phyloP scores from a whole-genome alignment of 2,329 filamentous ascomycete species.

The Peltaster fructicola region DNA sequence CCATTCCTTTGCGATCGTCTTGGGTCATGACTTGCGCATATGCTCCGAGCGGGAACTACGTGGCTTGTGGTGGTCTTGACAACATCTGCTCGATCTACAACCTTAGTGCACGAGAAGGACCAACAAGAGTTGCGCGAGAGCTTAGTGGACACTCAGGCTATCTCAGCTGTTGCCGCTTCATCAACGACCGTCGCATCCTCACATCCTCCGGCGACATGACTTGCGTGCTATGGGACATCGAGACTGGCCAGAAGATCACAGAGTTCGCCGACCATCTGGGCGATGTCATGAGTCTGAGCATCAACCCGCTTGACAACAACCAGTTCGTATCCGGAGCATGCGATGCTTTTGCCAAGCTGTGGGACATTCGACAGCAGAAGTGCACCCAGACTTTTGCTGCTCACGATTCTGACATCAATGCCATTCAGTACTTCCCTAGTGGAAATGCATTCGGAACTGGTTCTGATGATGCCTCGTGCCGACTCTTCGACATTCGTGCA shows the following conservation, averaged over 20 bases:
- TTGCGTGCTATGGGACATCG: constrained; percentile 99
- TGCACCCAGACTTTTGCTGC: constrained; percentile 97
- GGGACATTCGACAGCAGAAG: constrained; percentile 97
- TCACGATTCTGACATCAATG: constrained; percentile 98
- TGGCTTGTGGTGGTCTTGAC: constrained; percentile 94
- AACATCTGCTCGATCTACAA: constrained; percentile 99
- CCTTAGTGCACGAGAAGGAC: constrained; percentile 89
- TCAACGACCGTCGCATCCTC: constrained; percentile 93
- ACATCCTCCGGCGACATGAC: constrained; percentile 99
- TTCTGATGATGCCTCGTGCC: constrained; percentile 92
- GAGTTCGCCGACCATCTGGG: constrained; percentile 97
- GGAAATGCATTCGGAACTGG: constrained; percentile 97
- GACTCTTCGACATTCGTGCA: constrained; percentile 92
- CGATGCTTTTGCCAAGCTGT: constrained; percentile 94
- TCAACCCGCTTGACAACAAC: constrained; percentile 98
- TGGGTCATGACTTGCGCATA: constrained; percentile 99
- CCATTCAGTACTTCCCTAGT: constrained; percentile 98
- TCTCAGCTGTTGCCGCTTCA: constrained; percentile 94
- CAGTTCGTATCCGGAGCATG: constrained; percentile 99
- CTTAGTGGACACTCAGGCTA: constrained; percentile 95
- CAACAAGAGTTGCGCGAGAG: constrained; percentile 86
- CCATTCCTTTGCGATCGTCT: constrained; percentile 88
- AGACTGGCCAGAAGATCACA: constrained; percentile 90
- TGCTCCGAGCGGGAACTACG: constrained; percentile 93
- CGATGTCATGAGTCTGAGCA: constrained; percentile 99